These are phyloP conservation scores for Inosperma sp. DNA, from an alignment of 768 basidiomycete species.

Conservation along the genomic window DNA sequence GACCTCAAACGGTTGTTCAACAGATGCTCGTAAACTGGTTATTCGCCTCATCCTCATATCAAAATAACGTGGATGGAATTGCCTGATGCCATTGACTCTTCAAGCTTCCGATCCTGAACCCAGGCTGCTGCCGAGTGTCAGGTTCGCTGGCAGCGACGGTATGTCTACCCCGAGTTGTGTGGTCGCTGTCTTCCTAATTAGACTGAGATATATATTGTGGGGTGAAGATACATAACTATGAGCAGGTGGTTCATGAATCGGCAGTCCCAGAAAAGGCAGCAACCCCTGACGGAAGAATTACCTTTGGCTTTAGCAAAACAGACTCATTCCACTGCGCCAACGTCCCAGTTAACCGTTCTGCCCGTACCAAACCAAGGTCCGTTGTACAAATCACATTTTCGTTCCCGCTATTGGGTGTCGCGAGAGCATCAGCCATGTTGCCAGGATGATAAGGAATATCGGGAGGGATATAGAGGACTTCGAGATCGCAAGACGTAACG, in stretches of 20 bases:
- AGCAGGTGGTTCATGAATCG: not conserved
- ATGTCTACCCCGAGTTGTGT: not conserved
- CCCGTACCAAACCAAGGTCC: constrained; percentile 47
- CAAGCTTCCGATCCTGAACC: no score
- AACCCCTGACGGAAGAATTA: constrained; percentile 45
- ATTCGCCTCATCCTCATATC: no score
- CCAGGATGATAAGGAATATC: constrained; percentile 37
- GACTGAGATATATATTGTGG: not conserved
- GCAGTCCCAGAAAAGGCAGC: constrained; percentile 24
- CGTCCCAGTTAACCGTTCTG: constrained; percentile 37
- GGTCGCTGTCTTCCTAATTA: not conserved
- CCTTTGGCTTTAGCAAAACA: constrained; percentile 50
- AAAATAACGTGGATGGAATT: no score
- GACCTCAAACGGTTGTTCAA: no score
- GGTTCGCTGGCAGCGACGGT: not conserved
- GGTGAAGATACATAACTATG: not conserved
- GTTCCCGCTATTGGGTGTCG: constrained; percentile 8
- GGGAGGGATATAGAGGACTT: constrained; percentile 42
- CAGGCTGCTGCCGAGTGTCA: no score
- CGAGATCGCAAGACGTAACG: constrained; percentile 53
- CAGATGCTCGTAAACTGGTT: no score
- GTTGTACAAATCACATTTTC: constrained; percentile 51
- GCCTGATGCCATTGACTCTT: no score
- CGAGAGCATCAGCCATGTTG: constrained; percentile 46
- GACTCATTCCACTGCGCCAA: constrained; percentile 45